Conservation (phyloP, 2,329 filamentous ascomycete species). For the Penicillium sp. region DNA sequence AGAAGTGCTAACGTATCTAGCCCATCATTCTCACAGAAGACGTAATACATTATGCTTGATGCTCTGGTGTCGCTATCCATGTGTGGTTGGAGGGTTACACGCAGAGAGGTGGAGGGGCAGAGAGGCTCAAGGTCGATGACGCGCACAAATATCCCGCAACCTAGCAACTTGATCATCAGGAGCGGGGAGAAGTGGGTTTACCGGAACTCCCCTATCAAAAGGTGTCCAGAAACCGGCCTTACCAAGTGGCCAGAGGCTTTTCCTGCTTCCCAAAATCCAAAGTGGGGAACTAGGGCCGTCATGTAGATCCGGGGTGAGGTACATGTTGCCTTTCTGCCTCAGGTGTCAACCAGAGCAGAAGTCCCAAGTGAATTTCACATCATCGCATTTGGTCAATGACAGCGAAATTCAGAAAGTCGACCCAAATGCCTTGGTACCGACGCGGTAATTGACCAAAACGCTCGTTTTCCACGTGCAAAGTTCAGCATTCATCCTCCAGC, state of each 20-base stretch:
- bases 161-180: neutral
- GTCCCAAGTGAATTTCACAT: neutral
- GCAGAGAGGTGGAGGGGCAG: neutral
- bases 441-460: neutral
- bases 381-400: neutral
- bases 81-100: constrained; percentile 17
- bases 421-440: no score
- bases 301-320: neutral
- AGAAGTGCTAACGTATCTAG: neutral
- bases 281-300: neutral
- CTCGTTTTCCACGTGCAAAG: neutral
- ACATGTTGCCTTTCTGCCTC: neutral
- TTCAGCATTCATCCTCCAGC: neutral
- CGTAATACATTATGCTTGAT: neutral
- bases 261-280: neutral
- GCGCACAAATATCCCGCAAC: constrained; percentile 14
- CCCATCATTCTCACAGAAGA: neutral
- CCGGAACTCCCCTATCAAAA: neutral
- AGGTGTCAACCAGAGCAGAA: neutral
- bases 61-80: neutral
- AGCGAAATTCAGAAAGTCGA: neutral
- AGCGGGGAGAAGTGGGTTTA: neutral
- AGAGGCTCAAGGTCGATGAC: constrained; percentile 16
- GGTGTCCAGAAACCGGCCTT: neutral
- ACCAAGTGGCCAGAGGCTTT: neutral